Conservation (phyloP, 2,329 filamentous ascomycete species). For the Daldinia sp. region DNA sequence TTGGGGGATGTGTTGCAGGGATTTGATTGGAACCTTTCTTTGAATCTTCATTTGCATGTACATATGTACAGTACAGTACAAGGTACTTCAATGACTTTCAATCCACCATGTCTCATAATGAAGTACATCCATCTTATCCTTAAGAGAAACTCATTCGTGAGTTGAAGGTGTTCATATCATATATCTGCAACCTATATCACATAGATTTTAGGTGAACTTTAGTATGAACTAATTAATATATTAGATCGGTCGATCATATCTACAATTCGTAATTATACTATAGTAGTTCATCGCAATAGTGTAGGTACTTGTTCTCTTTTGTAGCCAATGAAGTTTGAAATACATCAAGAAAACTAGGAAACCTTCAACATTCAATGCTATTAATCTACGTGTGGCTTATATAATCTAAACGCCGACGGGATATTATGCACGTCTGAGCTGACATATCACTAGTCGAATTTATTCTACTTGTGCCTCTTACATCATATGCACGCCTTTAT, state of each 20-base stretch:
- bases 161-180: neutral
- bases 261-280: neutral
- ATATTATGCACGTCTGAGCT: neutral
- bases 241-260: neutral
- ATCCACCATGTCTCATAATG: neutral
- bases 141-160: neutral
- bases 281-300: neutral
- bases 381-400: constrained; percentile 7
- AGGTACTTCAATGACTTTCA: constrained; percentile 3
- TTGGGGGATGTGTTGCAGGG: constrained; percentile 44
- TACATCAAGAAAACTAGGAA: too few species aligned
- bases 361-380: too few species aligned
- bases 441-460: neutral
- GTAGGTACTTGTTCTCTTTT: neutral
- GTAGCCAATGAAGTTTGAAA: neutral
- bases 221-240: neutral
- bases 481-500: neutral
- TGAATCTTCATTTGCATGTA: constrained; percentile 2
- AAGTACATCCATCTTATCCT: neutral
- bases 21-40: constrained; percentile 14
- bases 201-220: neutral
- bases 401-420: constrained; percentile 17
- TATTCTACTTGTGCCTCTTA: neutral
- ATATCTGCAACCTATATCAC: neutral
- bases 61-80: constrained; percentile 1